These are phyloP conservation scores for Cladorrhinum sp. DNA, from an alignment of 2,329 filamentous ascomycete species.

Conservation along the genomic window DNA sequence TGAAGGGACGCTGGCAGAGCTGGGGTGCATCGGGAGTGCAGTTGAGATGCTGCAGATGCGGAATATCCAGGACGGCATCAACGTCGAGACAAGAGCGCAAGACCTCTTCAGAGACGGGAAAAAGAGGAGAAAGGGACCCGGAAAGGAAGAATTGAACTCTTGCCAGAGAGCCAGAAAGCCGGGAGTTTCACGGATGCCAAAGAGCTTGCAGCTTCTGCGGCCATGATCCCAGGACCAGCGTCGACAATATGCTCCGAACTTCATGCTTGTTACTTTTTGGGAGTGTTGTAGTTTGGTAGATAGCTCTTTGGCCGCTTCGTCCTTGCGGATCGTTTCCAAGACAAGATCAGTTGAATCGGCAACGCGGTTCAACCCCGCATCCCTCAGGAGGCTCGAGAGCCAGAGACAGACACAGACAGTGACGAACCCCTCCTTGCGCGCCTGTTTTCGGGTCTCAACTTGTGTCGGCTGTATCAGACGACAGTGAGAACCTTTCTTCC, in stretches of 20 bases:
- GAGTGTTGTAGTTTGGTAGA: neutral
- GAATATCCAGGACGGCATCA: constrained; percentile 12
- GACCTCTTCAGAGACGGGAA: constrained; percentile 12
- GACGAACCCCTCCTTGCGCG: constrained; percentile 1
- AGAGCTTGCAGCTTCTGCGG: constrained; percentile 2
- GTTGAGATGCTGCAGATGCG: constrained; percentile 14
- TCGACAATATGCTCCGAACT: constrained; percentile 5
- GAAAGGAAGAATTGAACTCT: neutral
- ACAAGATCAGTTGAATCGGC: neutral
- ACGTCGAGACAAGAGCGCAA: constrained; percentile 10
- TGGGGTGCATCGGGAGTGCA: constrained; percentile 24
- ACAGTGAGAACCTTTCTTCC: neutral
- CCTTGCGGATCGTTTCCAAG: constrained; percentile 1
- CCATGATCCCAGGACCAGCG: neutral
- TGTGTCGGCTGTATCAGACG: neutral
- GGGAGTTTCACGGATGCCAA: constrained; percentile 3
- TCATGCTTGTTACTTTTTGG: constrained; percentile 8
- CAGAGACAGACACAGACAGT: neutral
- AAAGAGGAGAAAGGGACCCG: neutral
- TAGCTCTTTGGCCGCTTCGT: neutral
- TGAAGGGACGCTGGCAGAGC: constrained; percentile 23
- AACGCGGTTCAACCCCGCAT: constrained; percentile 22
- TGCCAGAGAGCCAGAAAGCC: neutral
- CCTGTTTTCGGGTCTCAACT: neutral
- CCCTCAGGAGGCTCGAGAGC: constrained; percentile 24